Evolutionary conservation across 805 yeast genomes (phyloP).

Genomic region (Candida sakaeoensis): DNA sequence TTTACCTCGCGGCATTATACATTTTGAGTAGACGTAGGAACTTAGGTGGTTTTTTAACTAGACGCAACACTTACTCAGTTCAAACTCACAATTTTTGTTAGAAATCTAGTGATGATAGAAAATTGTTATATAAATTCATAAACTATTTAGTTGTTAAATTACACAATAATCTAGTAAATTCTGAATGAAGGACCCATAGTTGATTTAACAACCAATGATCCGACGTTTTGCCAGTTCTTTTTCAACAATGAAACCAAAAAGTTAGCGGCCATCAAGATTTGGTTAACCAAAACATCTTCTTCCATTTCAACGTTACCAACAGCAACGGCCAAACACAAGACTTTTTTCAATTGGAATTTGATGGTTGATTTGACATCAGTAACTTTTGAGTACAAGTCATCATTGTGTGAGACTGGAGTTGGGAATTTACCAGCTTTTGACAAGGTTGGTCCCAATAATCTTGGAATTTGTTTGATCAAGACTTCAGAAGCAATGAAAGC

Average conservation of each 20-base stretch:
- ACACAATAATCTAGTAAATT: slow-evolving; percentile 89
- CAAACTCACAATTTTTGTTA: too few relatives aligned
- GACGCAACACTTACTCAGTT: too few relatives aligned
- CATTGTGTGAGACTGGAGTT: slow-evolving; percentile 99
- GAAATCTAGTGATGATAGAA: too few relatives aligned
- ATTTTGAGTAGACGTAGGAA: too few relatives aligned
- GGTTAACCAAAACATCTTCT: slow-evolving; percentile 93
- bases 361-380: slow-evolving; percentile 98
- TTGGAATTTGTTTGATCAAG: slow-evolving; percentile 99
- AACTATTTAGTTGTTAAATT: too few relatives aligned
- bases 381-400: slow-evolving; percentile 94
- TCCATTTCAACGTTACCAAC: slow-evolving; percentile 99
- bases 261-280: slow-evolving; percentile 98
- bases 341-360: slow-evolving; percentile 99
- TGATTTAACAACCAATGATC: slow-evolving; percentile 97
- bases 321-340: slow-evolving; percentile 98
- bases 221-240: slow-evolving; percentile 99
- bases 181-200: slow-evolving; percentile 99
- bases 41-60: too few relatives aligned
- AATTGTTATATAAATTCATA: too few relatives aligned
- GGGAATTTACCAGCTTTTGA: slow-evolving; percentile 99
- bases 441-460: slow-evolving; percentile 99
- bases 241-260: slow-evolving; percentile 97
- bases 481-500: slow-evolving; percentile 99
- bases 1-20: too few relatives aligned